phyloP scores from a whole-genome alignment of 2,329 filamentous ascomycete species.

The Lasiodiplodia citricola region DNA sequence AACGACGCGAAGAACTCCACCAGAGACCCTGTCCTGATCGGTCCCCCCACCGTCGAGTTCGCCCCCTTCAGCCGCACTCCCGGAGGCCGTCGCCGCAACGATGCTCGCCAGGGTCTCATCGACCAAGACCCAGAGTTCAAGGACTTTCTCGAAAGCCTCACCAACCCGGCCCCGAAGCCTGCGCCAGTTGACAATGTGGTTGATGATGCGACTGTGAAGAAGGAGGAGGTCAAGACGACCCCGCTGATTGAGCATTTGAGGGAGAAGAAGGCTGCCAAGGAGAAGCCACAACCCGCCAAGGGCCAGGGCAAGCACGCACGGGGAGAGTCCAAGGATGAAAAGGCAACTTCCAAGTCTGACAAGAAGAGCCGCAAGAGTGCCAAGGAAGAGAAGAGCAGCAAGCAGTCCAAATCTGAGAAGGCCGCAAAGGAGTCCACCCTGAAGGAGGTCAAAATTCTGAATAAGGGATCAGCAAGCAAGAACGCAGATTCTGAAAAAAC shows the following conservation, averaged over 20 bases:
- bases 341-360: constrained; percentile 49
- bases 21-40: constrained; percentile 73
- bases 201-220: constrained; percentile 54
- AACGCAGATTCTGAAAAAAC: constrained; percentile 32
- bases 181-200: constrained; percentile 55
- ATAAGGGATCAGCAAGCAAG: constrained; percentile 52
- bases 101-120: constrained; percentile 90
- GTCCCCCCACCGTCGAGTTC: constrained; percentile 80
- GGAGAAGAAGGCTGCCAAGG: constrained; percentile 85
- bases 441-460: constrained; percentile 65
- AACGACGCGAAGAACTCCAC: constrained; percentile 81
- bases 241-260: constrained; percentile 88
- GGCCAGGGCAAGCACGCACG: constrained; percentile 58
- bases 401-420: constrained; percentile 57
- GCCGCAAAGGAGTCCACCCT: constrained; percentile 63
- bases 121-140: constrained; percentile 97
- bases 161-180: constrained; percentile 70
- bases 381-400: constrained; percentile 49
- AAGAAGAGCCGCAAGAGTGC: constrained; percentile 44
- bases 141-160: constrained; percentile 85
- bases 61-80: constrained; percentile 85
- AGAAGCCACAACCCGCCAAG: constrained; percentile 52
- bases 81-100: constrained; percentile 72
- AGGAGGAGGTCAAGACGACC: constrained; percentile 76
- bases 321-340: constrained; percentile 68